These are phyloP conservation scores for Microcyclosporella mali DNA, from an alignment of 2,329 filamentous ascomycete species.

Conservation along the genomic window DNA sequence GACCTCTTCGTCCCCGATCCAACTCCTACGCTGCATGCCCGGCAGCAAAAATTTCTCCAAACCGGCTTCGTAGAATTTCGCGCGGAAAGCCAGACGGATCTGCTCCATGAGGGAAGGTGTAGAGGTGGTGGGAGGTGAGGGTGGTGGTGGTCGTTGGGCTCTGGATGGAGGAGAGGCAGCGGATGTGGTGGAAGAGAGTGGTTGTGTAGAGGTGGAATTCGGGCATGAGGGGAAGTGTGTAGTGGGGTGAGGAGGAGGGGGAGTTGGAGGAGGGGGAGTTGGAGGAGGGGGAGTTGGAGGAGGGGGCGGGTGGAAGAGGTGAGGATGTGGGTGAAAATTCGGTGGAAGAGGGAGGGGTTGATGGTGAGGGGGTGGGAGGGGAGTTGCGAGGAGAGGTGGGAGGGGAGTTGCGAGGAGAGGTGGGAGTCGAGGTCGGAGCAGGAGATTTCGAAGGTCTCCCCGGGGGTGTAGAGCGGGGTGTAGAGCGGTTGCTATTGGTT, in stretches of 20 bases:
- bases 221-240: too few relatives aligned
- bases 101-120: background rate
- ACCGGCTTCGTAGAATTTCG: background rate
- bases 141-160: background rate
- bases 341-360: too few relatives aligned
- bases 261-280: background rate
- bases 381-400: background rate
- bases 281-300: background rate
- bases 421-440: constrained; percentile 13
- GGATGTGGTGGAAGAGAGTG: background rate
- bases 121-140: background rate
- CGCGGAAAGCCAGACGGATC: background rate
- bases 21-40: background rate
- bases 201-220: background rate
- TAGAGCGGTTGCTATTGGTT: too few relatives aligned
- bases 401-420: background rate
- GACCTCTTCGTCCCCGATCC: background rate
- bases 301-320: too few relatives aligned
- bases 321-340: background rate
- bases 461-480: constrained; percentile 1
- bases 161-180: too few relatives aligned
- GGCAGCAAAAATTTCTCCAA: constrained; percentile 1
- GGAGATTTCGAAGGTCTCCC: constrained; percentile 15
- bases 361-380: background rate
- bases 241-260: too few relatives aligned